phyloP scores from a whole-genome alignment of 305 asterid species.

The Fraxinus platypoda region DNA sequence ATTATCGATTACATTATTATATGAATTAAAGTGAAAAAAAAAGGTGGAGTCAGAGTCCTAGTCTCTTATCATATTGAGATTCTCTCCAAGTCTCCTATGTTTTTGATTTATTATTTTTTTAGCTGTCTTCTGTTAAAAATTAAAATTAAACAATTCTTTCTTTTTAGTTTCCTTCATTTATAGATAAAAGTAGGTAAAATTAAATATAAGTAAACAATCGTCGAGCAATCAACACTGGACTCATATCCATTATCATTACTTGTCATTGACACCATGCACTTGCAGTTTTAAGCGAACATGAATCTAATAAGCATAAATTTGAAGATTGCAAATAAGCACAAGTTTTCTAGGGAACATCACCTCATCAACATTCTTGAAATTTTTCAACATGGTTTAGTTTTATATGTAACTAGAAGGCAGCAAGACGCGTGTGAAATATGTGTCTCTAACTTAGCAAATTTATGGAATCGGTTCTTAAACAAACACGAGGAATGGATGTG shows the following conservation, averaged over 20 bases:
- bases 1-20: too few relatives aligned
- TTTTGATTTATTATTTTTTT: too few relatives aligned
- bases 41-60: too few relatives aligned
- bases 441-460: neutral
- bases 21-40: too few relatives aligned
- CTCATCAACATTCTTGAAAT: neutral
- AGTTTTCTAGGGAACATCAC: neutral
- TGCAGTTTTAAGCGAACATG: neutral
- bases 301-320: neutral
- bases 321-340: neutral
- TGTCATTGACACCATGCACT: neutral
- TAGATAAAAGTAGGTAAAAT: neutral
- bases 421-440: too few relatives aligned
- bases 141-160: neutral
- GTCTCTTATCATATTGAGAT: too few relatives aligned
- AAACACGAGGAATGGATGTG: neutral
- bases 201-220: too few relatives aligned
- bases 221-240: neutral
- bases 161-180: neutral
- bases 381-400: too few relatives aligned
- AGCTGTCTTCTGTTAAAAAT: too few relatives aligned
- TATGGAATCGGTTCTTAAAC: neutral
- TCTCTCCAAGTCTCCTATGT: too few relatives aligned
- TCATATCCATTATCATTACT: neutral
- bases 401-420: too few relatives aligned